Evolutionary conservation across 1,139 yeast species (phyloP).

Genomic region (Taphrina pruni): DNA sequence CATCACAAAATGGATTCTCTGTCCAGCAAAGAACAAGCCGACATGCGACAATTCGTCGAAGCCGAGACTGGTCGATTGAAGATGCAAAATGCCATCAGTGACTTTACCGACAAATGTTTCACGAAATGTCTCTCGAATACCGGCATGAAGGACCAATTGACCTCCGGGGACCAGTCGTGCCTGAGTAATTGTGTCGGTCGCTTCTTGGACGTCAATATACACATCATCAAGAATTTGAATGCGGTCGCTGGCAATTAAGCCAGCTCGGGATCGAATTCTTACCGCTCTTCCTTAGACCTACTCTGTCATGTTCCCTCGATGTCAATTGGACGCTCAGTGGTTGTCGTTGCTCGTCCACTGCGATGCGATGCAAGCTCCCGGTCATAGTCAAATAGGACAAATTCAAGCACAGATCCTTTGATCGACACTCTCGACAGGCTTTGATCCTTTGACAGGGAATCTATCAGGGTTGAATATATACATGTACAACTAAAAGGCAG

Average conservation of each 20-base stretch:
- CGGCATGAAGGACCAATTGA: constrained; percentile 33
- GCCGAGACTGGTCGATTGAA: constrained; percentile 40
- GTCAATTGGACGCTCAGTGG: too few relatives aligned
- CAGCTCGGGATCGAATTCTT: too few relatives aligned
- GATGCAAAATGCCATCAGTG: constrained; percentile 39
- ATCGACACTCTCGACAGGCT: too few relatives aligned
- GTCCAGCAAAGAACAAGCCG: constrained; percentile 36
- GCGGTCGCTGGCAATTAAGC: constrained; percentile 23
- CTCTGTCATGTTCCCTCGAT: too few relatives aligned
- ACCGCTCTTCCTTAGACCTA: too few relatives aligned
- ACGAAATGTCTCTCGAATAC: constrained; percentile 36
- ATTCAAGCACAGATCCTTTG: too few relatives aligned
- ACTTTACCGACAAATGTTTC: constrained; percentile 41
- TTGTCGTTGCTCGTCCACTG: too few relatives aligned
- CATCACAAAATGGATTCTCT: constrained; percentile 7
- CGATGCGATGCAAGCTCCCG: too few relatives aligned
- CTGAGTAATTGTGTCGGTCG: constrained; percentile 41
- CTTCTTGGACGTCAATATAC: constrained; percentile 41
- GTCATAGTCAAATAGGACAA: too few relatives aligned
- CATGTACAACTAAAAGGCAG: background rate
- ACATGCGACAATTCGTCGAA: constrained; percentile 39
- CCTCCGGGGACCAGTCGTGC: constrained; percentile 33
- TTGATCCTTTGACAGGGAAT: too few relatives aligned
- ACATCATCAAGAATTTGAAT: constrained; percentile 41
- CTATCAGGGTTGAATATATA: background rate